Base-by-base conservation (phyloP, 2,329 filamentous ascomycete species). In the Fusarium concolor region DNA sequence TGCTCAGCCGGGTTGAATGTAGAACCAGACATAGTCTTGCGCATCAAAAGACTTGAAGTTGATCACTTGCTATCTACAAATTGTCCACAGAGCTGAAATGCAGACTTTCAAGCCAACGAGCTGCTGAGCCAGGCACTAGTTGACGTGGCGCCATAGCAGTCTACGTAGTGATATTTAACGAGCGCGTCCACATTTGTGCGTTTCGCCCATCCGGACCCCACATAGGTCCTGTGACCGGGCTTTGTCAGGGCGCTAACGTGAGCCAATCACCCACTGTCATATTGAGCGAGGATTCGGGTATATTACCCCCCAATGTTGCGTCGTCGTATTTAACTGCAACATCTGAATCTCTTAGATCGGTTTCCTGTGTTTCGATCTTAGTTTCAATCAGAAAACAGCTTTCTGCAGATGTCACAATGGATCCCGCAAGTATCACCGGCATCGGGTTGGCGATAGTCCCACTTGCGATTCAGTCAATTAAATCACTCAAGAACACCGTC, bases 351-450 rank as follows among this genome's bases (percentile, higher is more conserved):
- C 37, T 33, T 9, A 4, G 37, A 20, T 10, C 3, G 18, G 9
- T 17, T 12, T 24, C 10, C 15, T 24, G 8, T 29, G 18, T 50
- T 18, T 44, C 45, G 28, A 39, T 10, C 1, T 47, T 11, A 6
- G 6, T 14, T 46, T 24, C 20, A 17, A 31, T 31, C 17, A 8
- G 11, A n/a, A 37, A n/a, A 17, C 18, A 5, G 31, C 35, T 35
- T 22, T 42, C 15, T 38, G 11, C 37, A 33, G 12, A 9, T 29
- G 2, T 37, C 6, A 26, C 46, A 35, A 56, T 51, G 60, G 78
- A 80, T 68, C 77, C 78, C 56, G 70, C 78, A 46, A 79, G 76
- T 54, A 73, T 78, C 53, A 68, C 73, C 58, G 77, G 74, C 38
- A 76, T 75, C 20, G 60, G 74, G 50, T 50, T 80, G 52, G 74